Conservation (phyloP, 805 yeast species). For the Torulaspora maleeae region DNA sequence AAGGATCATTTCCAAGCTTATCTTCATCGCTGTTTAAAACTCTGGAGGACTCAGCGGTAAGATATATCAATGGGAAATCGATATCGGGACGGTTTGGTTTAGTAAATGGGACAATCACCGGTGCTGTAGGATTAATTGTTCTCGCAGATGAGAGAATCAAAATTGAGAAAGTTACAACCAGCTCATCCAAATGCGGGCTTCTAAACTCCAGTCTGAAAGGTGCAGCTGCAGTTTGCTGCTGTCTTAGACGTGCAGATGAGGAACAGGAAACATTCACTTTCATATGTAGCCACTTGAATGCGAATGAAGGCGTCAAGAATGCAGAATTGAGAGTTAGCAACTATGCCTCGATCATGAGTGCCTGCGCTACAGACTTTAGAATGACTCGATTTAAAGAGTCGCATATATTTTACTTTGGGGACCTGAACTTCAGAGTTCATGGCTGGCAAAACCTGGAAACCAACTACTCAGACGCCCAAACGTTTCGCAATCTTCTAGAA, state of each 20-base stretch:
- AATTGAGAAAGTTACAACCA: conserved; percentile 31
- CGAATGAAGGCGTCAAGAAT: conserved; percentile 61
- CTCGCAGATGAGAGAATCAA: conserved; percentile 39
- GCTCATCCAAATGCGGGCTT: conserved; percentile 50
- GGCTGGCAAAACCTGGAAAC: conserved; percentile 16
- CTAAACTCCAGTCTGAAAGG: conserved; percentile 68
- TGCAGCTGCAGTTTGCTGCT: conserved; percentile 57
- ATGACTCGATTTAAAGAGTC: conserved; percentile 47
- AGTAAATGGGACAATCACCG: conserved; percentile 44
- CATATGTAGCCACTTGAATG: conserved; percentile 68
- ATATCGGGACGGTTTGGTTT: conserved; percentile 39
- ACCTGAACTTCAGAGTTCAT: conserved; percentile 69
- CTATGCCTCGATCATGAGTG: conserved; percentile 45
- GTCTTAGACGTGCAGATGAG: conserved; percentile 24
- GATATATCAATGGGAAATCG: conserved; percentile 37
- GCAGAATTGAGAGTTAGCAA: conserved; percentile 50
- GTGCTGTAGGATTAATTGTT: conserved; percentile 54
- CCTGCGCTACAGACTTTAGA: conserved; percentile 38
- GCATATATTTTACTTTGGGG: conserved; percentile 78
- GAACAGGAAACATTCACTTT: conserved; percentile 45
- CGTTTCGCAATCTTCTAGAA: conserved; percentile 20
- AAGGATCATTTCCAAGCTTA: conserved; percentile 42
- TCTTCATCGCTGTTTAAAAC: conserved; percentile 39
- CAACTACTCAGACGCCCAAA: conserved; percentile 14
- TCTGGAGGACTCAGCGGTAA: conserved; percentile 37